phyloP scores from a whole-genome alignment of 805 yeast genomes.

The Saccharomyces jurei region DNA sequence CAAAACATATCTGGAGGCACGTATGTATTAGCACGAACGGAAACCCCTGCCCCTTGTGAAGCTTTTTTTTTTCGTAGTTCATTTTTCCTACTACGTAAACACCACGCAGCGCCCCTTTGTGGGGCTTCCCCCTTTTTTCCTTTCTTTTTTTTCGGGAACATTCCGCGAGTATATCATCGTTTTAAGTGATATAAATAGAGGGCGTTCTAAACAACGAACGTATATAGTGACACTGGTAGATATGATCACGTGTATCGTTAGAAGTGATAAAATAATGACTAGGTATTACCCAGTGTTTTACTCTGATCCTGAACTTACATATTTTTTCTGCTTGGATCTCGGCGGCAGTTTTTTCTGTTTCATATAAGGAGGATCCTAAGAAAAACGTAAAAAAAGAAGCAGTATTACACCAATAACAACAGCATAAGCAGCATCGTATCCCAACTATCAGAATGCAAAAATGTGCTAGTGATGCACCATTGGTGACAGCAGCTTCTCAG shows the following conservation, averaged over 20 bases:
- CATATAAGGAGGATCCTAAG: not conserved
- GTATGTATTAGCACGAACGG: not conserved
- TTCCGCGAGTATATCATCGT: not conserved
- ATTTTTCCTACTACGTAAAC: not conserved
- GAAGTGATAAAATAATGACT: not conserved
- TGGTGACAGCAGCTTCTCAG: not conserved
- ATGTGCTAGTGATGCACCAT: not conserved
- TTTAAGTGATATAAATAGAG: not conserved
- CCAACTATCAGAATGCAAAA: not conserved
- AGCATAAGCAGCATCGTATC: not conserved
- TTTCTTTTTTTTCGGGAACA: not conserved
- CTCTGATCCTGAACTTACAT: not conserved
- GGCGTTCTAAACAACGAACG: not conserved
- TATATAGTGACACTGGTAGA: not conserved
- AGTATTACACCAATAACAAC: not conserved
- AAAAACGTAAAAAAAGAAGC: not conserved
- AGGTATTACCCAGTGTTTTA: not conserved
- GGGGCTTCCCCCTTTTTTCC: not conserved
- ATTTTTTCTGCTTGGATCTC: not conserved
- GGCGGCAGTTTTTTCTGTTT: not conserved
- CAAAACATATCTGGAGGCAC: not conserved
- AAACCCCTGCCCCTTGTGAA: not conserved
- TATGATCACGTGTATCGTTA: not conserved
- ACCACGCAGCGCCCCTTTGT: not conserved
- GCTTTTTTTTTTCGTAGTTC: not conserved